These are phyloP conservation scores for Tetrahymena borealis DNA, from an alignment of 73 alveolate species.

Conservation along the genomic window DNA sequence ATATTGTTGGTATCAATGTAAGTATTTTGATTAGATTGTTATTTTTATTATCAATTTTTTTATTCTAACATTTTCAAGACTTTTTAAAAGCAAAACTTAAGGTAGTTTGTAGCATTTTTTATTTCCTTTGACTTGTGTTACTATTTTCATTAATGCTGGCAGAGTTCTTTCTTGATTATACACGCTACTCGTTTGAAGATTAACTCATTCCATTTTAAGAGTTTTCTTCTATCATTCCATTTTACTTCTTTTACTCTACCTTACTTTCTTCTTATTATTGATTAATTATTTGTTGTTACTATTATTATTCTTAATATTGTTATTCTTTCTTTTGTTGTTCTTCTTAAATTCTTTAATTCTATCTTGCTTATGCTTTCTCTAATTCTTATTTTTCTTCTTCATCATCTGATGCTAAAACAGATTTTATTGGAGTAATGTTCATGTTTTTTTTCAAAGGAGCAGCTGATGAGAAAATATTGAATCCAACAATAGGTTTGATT, in stretches of 20 bases:
- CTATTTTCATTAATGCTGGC: background rate
- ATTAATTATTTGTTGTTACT: background rate
- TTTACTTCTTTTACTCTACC: background rate
- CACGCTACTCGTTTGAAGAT: background rate
- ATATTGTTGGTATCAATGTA: background rate
- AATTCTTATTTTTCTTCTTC: background rate
- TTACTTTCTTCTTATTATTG: background rate
- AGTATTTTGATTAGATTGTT: background rate
- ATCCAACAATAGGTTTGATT: background rate
- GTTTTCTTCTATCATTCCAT: background rate
- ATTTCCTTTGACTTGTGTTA: background rate
- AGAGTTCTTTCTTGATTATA: background rate
- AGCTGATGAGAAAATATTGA: background rate
- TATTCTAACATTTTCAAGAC: background rate
- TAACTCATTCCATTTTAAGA: background rate
- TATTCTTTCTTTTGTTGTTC: background rate
- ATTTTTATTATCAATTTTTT: background rate
- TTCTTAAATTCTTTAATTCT: background rate
- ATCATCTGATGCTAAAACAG: background rate
- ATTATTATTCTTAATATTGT: background rate
- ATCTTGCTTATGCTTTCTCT: background rate
- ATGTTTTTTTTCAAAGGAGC: background rate
- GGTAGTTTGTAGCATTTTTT: background rate
- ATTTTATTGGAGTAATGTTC: background rate
- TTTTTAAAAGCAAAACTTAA: background rate